phyloP scores from a whole-genome alignment of 768 basidiomycete genomes.

The Calocybe gangraenosa region DNA sequence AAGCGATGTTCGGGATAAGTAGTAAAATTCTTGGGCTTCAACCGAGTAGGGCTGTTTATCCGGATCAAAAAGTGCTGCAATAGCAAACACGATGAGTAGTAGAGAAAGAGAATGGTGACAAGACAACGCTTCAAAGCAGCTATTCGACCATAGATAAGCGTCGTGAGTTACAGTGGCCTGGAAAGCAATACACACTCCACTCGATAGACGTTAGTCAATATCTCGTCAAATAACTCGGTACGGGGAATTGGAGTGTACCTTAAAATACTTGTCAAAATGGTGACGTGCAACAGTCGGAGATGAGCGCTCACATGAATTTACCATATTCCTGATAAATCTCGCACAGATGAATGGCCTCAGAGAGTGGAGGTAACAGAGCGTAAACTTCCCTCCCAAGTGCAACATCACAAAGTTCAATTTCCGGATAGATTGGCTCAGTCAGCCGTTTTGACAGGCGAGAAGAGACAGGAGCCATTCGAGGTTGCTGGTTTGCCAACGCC shows the following conservation, averaged over 20 bases:
- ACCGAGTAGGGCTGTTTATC: conserved; percentile 40
- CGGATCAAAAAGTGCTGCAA: conserved; percentile 61
- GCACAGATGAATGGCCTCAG: conserved; percentile 57
- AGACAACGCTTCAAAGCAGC: conserved; percentile 33
- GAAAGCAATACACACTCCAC: conserved; percentile 31
- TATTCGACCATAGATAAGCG: conserved; percentile 11
- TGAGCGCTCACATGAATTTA: conserved; percentile 44
- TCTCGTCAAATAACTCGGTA: conserved; percentile 52
- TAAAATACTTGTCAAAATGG: background rate
- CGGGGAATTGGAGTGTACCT: conserved; percentile 56
- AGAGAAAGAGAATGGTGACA: conserved; percentile 56
- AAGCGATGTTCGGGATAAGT: conserved; percentile 51
- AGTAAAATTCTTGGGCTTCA: conserved; percentile 59
- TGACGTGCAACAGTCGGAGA: background rate
- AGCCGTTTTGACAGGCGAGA: conserved; percentile 33
- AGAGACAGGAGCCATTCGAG: conserved; percentile 5
- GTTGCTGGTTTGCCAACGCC: conserved; percentile 22
- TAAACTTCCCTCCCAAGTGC: conserved; percentile 42
- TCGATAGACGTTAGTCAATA: conserved; percentile 51
- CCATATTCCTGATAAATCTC: conserved; percentile 65
- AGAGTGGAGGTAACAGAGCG: conserved; percentile 46
- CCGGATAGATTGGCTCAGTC: conserved; percentile 31
- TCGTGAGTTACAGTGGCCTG: background rate
- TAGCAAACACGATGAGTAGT: conserved; percentile 62
- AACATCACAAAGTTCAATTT: conserved; percentile 26